phyloP scores from a whole-genome alignment of 805 yeast genomes.

The Candida boleticola region DNA sequence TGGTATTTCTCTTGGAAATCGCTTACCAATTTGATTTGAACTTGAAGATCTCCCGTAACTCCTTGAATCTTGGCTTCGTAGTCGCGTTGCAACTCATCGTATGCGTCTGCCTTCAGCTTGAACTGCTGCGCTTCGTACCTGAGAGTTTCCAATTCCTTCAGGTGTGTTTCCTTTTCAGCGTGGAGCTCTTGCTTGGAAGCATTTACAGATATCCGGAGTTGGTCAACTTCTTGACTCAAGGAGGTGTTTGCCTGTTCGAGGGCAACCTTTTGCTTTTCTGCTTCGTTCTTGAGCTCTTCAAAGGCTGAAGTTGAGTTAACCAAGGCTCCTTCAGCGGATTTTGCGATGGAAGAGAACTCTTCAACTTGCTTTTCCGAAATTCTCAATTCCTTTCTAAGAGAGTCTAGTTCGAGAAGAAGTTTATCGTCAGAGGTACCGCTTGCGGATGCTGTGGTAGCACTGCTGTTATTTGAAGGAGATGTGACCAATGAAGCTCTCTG shows the following conservation, averaged over 20 bases:
- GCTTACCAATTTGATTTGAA: slow-evolving; percentile 46
- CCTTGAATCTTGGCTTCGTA: slow-evolving; percentile 28
- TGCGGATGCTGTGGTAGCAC: neutral
- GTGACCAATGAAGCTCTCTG: neutral
- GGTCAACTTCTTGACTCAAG: slow-evolving; percentile 20
- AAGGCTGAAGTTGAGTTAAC: slow-evolving; percentile 52
- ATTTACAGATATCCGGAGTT: slow-evolving; percentile 19
- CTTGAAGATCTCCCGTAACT: slow-evolving; percentile 27
- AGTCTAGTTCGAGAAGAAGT: slow-evolving; percentile 36
- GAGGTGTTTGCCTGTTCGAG: slow-evolving; percentile 13
- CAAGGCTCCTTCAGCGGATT: slow-evolving; percentile 66
- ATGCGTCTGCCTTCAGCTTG: slow-evolving; percentile 30
- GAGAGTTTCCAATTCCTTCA: slow-evolving; percentile 24
- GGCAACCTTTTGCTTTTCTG: slow-evolving; percentile 23
- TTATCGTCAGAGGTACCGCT: slow-evolving; percentile 9
- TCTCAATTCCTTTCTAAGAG: slow-evolving; percentile 52
- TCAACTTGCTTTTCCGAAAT: slow-evolving; percentile 55
- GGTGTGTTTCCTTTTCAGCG: slow-evolving; percentile 16
- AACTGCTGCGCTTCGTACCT: slow-evolving; percentile 21
- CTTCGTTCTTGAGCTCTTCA: slow-evolving; percentile 35
- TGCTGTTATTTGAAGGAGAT: neutral
- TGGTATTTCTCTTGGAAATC: slow-evolving; percentile 56
- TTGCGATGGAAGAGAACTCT: slow-evolving; percentile 63
- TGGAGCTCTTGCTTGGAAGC: slow-evolving; percentile 22
- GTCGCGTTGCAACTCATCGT: slow-evolving; percentile 31